A percentile compares a stretch with the other conserved stretches of the same genome.
Evolutionary conservation across 202 grass and related monocot genomes (phyloP).

Genomic region (Saccharum hybrid): DNA sequence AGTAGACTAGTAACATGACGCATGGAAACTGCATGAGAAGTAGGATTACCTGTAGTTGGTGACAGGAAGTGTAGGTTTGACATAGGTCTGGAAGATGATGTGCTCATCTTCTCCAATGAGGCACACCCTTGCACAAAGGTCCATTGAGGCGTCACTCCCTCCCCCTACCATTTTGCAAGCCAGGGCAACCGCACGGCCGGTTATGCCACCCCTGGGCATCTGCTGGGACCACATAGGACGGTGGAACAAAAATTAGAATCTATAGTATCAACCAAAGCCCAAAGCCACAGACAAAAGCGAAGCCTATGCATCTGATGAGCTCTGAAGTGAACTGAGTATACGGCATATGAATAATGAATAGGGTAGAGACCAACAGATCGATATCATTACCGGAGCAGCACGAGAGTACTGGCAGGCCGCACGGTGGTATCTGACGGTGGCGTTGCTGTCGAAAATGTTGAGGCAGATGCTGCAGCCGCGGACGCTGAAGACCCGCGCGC

Average conservation of each 20-base stretch:
- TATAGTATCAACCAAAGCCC: neutral
- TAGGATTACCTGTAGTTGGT: slow-evolving; percentile 74
- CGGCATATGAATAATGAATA: neutral
- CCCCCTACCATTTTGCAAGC: slow-evolving; percentile 82
- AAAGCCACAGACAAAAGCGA: neutral
- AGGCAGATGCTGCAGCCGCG: slow-evolving; percentile 82
- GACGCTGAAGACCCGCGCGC: slow-evolving; percentile 61
- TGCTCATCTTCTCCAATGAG: slow-evolving; percentile 80
- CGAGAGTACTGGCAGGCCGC: slow-evolving; percentile 69
- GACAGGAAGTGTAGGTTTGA: slow-evolving; percentile 62
- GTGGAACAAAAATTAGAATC: neutral
- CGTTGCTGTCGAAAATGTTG: slow-evolving; percentile 65
- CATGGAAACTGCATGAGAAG: neutral
- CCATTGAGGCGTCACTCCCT: slow-evolving; percentile 70
- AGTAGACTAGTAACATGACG: neutral
- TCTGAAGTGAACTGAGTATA: neutral
- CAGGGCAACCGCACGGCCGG: slow-evolving; percentile 59
- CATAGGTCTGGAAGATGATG: slow-evolving; percentile 76
- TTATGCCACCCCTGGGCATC: slow-evolving; percentile 59
- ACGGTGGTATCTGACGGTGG: slow-evolving; percentile 67
- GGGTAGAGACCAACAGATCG: neutral
- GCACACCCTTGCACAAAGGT: slow-evolving; percentile 76
- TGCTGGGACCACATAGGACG: neutral
- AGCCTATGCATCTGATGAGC: neutral
- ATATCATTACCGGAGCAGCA: slow-evolving; percentile 47